phyloP scores from a whole-genome alignment of 208 protist genomes.

The Endotrypanum monterogeii region DNA sequence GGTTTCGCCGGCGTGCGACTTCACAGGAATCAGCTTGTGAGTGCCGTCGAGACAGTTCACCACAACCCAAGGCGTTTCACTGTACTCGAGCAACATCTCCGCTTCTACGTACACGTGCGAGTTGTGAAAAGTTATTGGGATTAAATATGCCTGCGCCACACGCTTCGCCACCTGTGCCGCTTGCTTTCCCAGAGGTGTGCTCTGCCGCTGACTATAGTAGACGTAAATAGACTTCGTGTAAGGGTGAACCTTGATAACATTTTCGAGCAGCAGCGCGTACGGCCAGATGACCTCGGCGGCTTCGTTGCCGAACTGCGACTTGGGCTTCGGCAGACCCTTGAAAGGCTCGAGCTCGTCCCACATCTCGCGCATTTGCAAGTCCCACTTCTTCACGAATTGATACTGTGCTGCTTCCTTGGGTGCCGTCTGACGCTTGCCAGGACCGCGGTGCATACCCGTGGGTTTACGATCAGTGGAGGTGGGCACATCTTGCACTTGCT shows the following conservation, averaged over 20 bases:
- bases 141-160: conserved; percentile 81
- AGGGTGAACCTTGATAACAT: conserved; percentile 85
- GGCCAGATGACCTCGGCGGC: conserved; percentile 89
- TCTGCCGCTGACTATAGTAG: conserved; percentile 84
- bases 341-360: conserved; percentile 90
- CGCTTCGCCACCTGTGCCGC: conserved; percentile 53
- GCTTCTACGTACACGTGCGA: conserved; percentile 91
- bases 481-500: conserved; percentile 89
- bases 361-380: conserved; percentile 80
- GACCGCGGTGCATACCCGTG: conserved; percentile 78
- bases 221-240: conserved; percentile 94
- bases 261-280: conserved; percentile 84
- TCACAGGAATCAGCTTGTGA: conserved; percentile 58
- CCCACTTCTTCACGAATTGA: conserved; percentile 86
- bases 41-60: conserved; percentile 82
- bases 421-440: conserved; percentile 83
- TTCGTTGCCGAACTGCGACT: conserved; percentile 89
- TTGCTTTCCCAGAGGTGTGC: conserved; percentile 42
- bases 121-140: conserved; percentile 93
- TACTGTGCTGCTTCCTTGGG: conserved; percentile 70
- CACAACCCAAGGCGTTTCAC: conserved; percentile 89
- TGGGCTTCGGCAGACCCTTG: conserved; percentile 89
- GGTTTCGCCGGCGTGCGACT: conserved; percentile 25
- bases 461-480: conserved; percentile 83
- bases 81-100: conserved; percentile 92